Base-by-base conservation (phyloP, 1,284 basidiomycete genomes). In the Volvariella surrecta region DNA sequence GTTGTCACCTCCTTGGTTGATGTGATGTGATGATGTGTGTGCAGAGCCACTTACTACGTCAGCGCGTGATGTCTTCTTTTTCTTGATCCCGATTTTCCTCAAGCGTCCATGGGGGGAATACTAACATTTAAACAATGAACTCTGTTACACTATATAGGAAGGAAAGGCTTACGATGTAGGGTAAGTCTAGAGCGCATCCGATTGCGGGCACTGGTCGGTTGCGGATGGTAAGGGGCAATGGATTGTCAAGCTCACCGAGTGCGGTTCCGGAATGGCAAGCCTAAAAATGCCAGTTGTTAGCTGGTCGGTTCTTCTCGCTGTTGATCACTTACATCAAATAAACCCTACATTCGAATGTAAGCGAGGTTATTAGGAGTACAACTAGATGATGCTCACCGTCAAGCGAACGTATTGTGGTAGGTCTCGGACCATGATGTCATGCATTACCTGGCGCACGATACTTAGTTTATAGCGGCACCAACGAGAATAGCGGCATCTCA, bases 271-370 rank as follows among this genome's bases (percentile, higher is more conserved):
- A 81, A 53, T 82, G 78, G 52, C 79, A 81, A 3, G 73, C 76
- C 76, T 80, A 45, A 11, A 31, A 18, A 35, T 18, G 10, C 18
- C 9, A 18, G 34, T 42, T 41, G 11, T 6, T 28, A 6, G 24
- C 11, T 28, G 45, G 42, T 38, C 51, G 50, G 48, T 52, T 16
- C 24, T 11, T 28, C 6, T 28, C 6, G 11, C 6, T 28, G n/a
- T n/a, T n/a, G n/a, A n/a, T 28, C 28, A 58, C 76, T 56, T 57
- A 85, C 83, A 53, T 86, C 84, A 50, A 84, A 86, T 16, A 87
- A 46, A 10, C 71, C 79, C 82, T 86, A 48, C n/a, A 32, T 45
- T 32, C 7, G 37, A 20, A 30, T 43, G 41, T 42, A 10, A 48
- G 19, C 17, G 32, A 17, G 30, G 44, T 15, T 6, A 18, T 24